Base-by-base conservation (phyloP, 768 basidiomycete genomes). In the Rubroboletus satanas region DNA sequence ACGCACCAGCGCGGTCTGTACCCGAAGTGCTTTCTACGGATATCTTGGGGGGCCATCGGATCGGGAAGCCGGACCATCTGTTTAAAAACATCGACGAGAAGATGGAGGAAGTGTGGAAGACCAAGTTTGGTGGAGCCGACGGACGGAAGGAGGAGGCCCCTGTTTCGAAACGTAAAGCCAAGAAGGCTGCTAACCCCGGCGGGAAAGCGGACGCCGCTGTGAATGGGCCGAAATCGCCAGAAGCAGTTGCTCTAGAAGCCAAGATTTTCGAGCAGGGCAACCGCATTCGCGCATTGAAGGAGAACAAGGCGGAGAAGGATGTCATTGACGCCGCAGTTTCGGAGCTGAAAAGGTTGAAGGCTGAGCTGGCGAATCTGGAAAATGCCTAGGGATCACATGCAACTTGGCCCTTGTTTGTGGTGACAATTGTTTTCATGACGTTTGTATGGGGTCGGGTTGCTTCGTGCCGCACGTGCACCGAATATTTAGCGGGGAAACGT, bases 11-110 rank as follows among this genome's bases (percentile, higher is more conserved):
- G 5, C 85, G 96, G 32, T 76, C 80, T 9, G 85, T 96, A 3
- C 90, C 96, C 1, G 79, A 79, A 52, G 77, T 77, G 9, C 75
- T 97, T 60, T 75, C 80, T 6, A 84, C 83, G 61, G 97, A 98
- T 68, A 85, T 99, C 57, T 80, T 98, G 41, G 81, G 83, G 0
- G 93, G 93, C 0, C 96, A 99, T 72, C 77, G 73, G 26, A 85
- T 98, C 51, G 91, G 92, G 45, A 83, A 80, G 55, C 91, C 97
- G 5, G 91, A 82, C 44, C 88, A 98, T 72, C 73, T 99, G 57
- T 99, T 99, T 78, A 91, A 88, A 74, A 87, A 84, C 70, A 97
- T 99, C 56, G 93, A 97, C 55, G 91, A 96, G 64, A 87, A 82
- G 66, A 88, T 87, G 87, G 87, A 85, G 26, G 87, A 93, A 31